Evolutionary conservation across 805 yeast genomes (phyloP), one percentile per base, ranked within the genome.

Genomic region (Cephaloascus albidus): DNA sequence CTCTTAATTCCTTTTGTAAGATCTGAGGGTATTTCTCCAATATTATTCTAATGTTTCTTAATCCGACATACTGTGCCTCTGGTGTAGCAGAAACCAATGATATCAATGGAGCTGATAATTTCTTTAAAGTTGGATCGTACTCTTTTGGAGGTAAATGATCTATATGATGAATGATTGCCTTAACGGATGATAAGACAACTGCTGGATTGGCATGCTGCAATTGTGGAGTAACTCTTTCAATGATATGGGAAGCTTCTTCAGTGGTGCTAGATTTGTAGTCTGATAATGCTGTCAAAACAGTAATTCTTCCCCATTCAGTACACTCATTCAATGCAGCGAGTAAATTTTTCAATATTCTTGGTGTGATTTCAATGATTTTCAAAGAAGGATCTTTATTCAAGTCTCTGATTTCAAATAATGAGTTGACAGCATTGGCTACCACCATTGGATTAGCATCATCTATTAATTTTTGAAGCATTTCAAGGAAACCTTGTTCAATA

Each of bases 301-400:
- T 77, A 47, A 93, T 84, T 53, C 98, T 75, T 10, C 98, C 98
- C 99, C 99, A 93, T 63, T 93, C 99, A 0, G 97, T 89, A 63
- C 97, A 90, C 63, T 93, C 99, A 58, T 90, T 90, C 47, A 93
- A 68, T 12, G 96, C 95, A 48, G 79, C 68, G 44, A 93, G 66
- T 44, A 93, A 72, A 56, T 80, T 84, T 41, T 73, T 68, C 38
- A 79, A 67, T 52, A 57, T 64, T 39, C 54, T 68, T 35, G 54
- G 51, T 44, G 67, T 62, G 14, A 74, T 56, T 4, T 52, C 54
- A 37, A 69, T 52, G 8, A 73, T 53, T 19, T 55, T 46, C 37
- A 62, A 52, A 17, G 52, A 45, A 19, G 74, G 70, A 38, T 66
- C 68, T 5, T 75, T 75, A 46, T 79, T 83, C 57, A 78, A 64